Conservation (phyloP, 805 yeast genomes). For the Yueomyces sinensis region DNA sequence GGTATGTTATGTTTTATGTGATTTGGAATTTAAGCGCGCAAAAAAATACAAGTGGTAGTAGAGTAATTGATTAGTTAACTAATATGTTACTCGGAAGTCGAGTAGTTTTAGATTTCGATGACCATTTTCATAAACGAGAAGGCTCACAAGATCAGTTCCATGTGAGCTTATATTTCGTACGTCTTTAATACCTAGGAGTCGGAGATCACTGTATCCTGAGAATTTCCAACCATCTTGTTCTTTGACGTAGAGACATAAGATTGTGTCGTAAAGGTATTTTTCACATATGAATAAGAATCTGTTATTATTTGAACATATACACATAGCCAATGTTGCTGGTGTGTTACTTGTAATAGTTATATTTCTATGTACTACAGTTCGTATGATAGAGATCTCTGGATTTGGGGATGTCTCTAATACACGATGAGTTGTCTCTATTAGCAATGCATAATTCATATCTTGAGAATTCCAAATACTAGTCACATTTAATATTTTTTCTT, state of each 20-base stretch:
- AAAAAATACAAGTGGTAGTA: too few relatives aligned
- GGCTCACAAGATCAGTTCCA: too few relatives aligned
- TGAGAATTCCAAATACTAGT: neutral
- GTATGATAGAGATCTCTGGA: neutral
- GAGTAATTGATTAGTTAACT: too few relatives aligned
- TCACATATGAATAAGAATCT: slow-evolving; percentile 5
- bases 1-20: too few relatives aligned
- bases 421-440: slow-evolving; percentile 3
- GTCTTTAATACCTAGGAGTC: neutral
- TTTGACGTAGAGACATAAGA: slow-evolving; percentile 6
- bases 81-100: too few relatives aligned
- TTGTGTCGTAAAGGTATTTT: slow-evolving; percentile 12
- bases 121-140: too few relatives aligned
- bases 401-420: neutral
- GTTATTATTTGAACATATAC: neutral
- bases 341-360: neutral
- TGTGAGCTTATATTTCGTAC: neutral
- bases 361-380: neutral
- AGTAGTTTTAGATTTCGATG: too few relatives aligned
- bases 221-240: slow-evolving; percentile 7
- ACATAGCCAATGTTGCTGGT: neutral
- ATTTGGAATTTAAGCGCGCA: too few relatives aligned
- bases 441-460: neutral
- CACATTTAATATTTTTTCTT: neutral
- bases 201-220: slow-evolving; percentile 11